Evolutionary conservation across 768 basidiomycete species (phyloP).

Genomic region (Psilocybe azurescens): DNA sequence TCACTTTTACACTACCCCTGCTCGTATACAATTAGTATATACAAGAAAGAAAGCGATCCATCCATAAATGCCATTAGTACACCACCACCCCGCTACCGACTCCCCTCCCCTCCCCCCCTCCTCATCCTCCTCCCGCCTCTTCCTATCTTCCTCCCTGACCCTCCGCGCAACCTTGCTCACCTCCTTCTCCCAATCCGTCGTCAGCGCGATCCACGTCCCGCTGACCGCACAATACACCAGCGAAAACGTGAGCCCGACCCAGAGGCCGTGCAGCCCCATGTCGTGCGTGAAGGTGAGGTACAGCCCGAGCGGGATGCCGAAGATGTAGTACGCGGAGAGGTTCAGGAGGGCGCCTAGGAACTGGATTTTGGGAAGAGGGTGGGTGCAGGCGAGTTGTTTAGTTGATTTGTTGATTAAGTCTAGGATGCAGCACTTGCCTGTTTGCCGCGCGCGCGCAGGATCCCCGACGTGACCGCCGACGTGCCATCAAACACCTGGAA

Average conservation of each 20-base stretch:
- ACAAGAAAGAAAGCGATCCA: too few species aligned
- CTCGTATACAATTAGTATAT: too few species aligned
- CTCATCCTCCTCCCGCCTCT: constrained; percentile 18
- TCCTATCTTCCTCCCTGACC: constrained; percentile 52
- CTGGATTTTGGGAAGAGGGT: constrained; percentile 30
- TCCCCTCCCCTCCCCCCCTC: background rate
- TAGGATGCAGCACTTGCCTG: constrained; percentile 42
- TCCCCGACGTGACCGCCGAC: constrained; percentile 69
- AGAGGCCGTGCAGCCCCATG: constrained; percentile 74
- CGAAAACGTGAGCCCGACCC: constrained; percentile 81
- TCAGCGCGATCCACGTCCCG: constrained; percentile 57
- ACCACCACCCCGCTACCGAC: too few species aligned
- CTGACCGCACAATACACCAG: constrained; percentile 61
- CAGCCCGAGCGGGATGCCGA: constrained; percentile 84
- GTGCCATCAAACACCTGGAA: constrained; percentile 90
- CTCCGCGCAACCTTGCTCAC: constrained; percentile 64
- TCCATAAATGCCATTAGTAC: too few species aligned
- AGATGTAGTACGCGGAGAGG: constrained; percentile 48
- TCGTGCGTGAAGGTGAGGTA: constrained; percentile 70
- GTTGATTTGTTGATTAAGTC: background rate
- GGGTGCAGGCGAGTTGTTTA: background rate
- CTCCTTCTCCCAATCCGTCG: constrained; percentile 73
- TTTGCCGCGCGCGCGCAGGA: constrained; percentile 84
- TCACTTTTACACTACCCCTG: too few species aligned
- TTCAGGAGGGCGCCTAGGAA: constrained; percentile 81